Percentiles rank a stretch among this genome's conserved stretches.
Conservation (phyloP, 441 rosid species). For the Croton setiger region DNA sequence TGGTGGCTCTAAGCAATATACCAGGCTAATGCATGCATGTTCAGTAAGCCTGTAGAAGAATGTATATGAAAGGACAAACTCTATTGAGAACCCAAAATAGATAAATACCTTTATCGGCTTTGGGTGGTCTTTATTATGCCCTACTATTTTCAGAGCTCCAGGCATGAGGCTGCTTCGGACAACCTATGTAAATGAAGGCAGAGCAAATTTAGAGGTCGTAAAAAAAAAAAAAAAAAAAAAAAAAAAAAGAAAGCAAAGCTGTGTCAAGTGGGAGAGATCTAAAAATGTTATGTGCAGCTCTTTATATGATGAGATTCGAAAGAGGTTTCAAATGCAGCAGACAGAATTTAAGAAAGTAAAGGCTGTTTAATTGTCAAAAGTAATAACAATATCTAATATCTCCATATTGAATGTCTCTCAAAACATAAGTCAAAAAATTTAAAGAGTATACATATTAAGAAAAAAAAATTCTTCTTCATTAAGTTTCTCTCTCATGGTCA, state of each 20-base stretch:
- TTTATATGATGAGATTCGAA: neutral
- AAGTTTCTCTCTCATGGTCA: no score
- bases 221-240: no score
- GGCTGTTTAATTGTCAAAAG: neutral
- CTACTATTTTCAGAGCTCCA: conserved; percentile 81
- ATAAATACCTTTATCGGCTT: conserved; percentile 93
- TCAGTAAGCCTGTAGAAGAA: neutral
- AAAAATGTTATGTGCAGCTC: neutral
- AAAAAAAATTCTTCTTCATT: no score
- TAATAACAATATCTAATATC: neutral
- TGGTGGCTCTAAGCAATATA: neutral
- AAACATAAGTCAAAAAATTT: neutral
- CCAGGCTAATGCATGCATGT: neutral
- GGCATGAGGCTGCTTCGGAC: conserved; percentile 86
- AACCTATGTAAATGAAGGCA: conserved; percentile 42
- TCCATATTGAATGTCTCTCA: neutral
- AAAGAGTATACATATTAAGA: neutral
- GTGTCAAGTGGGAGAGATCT: neutral
- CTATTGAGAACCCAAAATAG: neutral
- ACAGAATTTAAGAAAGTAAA: neutral
- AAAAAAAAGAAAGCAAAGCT: no score
- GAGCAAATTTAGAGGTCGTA: neutral
- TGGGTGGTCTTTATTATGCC: conserved; percentile 89
- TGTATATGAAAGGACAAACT: neutral
- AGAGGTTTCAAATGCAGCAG: neutral